phyloP scores from a whole-genome alignment of 164 flowering plant species.

The Chloranthus sessilifolius region DNA sequence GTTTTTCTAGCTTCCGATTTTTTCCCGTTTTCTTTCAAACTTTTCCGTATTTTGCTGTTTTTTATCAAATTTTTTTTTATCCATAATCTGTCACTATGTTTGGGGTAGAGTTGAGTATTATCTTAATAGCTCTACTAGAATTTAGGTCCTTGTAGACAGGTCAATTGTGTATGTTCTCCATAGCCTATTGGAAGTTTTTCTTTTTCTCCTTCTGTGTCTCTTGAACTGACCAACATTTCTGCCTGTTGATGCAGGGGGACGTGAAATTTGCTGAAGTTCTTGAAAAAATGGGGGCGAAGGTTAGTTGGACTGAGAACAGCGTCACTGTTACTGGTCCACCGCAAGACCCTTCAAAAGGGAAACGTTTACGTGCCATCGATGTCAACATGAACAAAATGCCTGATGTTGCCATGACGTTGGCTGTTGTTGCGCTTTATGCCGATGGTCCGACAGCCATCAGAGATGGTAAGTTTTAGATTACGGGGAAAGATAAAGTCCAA shows the following conservation, averaged over 20 bases:
- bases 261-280: constrained; percentile 99
- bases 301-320: constrained; percentile 92
- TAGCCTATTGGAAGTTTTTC: neutral
- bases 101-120: too few species aligned
- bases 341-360: constrained; percentile 44
- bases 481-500: too few species aligned
- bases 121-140: too few species aligned
- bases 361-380: constrained; percentile 76
- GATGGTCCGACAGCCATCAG: constrained; percentile 96
- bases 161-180: neutral
- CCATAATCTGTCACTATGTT: neutral
- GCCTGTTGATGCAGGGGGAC: constrained; percentile 58
- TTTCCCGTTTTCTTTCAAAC: too few species aligned
- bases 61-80: too few species aligned
- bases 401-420: constrained; percentile 99
- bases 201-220: constrained; percentile 4
- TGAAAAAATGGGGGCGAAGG: constrained; percentile 94
- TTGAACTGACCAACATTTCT: too few species aligned
- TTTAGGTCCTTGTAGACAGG: too few species aligned
- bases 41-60: too few species aligned
- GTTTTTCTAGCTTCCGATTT: too few species aligned
- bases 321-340: constrained; percentile 95
- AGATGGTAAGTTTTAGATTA: constrained; percentile 62
- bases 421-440: constrained; percentile 94
- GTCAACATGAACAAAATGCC: constrained; percentile 99